A percentile compares a stretch with the other conserved stretches of the same genome.
Evolutionary conservation across 2,329 filamentous ascomycete species (phyloP).

Genomic region (Beauveria australis): DNA sequence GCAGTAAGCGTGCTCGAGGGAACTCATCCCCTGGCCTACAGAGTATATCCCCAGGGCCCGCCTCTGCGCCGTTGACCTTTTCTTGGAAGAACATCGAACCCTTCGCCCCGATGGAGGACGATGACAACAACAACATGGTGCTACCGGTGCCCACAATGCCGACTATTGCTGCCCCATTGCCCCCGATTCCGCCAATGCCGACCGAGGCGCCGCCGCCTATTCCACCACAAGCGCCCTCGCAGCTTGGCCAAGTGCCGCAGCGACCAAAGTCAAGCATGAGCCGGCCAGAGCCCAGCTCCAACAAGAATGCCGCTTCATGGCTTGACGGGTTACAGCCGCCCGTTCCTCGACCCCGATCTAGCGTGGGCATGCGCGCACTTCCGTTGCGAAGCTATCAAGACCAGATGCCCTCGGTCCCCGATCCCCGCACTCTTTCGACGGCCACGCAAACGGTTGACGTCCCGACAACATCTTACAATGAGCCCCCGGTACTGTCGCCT

Average conservation of each 20-base stretch:
- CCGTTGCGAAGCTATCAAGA: conserved; percentile 9
- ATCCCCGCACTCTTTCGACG: not conserved
- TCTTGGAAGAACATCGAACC: conserved; percentile 41
- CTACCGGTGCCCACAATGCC: not conserved
- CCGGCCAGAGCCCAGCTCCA: not conserved
- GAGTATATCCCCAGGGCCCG: conserved; percentile 52
- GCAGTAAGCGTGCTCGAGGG: conserved; percentile 39
- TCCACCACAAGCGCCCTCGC: conserved; percentile 13
- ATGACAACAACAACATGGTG: not conserved
- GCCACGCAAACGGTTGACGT: not conserved
- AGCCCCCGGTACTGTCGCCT: conserved; percentile 60
- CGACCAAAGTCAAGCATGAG: conserved; percentile 29
- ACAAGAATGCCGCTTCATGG: not conserved
- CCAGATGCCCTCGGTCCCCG: not conserved
- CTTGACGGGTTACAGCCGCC: not conserved
- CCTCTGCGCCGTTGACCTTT: conserved; percentile 57
- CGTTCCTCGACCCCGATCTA: conserved; percentile 3
- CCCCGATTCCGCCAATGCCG: conserved; percentile 9
- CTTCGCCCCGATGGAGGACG: not conserved
- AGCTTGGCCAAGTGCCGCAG: conserved; percentile 20
- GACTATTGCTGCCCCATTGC: not conserved
- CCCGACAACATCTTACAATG: conserved; percentile 23
- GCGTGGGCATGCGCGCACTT: conserved; percentile 6
- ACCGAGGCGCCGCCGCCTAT: conserved; percentile 10
- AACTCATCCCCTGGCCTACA: conserved; percentile 45